These are phyloP conservation scores for Schizochytrium sp. DNA, from an alignment of 108 stramenopile species.

Conservation along the genomic window DNA sequence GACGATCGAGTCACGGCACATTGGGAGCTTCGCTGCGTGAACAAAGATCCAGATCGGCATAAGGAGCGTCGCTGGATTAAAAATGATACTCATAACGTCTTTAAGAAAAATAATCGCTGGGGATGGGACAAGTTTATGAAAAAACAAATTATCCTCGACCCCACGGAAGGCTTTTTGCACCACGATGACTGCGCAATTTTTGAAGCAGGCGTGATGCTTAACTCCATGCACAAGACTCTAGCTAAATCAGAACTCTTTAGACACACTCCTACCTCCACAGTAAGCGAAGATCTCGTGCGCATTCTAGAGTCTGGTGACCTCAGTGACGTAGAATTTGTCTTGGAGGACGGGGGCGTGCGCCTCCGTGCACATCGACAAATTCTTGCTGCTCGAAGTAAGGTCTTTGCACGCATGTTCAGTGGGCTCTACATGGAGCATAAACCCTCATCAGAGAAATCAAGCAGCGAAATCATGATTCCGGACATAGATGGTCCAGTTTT, in stretches of 20 bases:
- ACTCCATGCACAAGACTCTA: conserved; percentile 52
- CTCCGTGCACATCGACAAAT: conserved; percentile 28
- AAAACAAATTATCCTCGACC: neutral
- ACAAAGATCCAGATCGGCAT: conserved; percentile 1
- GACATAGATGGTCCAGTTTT: conserved; percentile 47
- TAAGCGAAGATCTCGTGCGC: conserved; percentile 53
- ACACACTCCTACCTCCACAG: conserved; percentile 21
- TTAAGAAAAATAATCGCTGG: conserved; percentile 24
- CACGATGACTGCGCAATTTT: conserved; percentile 24
- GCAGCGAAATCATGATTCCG: conserved; percentile 13
- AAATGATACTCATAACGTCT: conserved; percentile 7
- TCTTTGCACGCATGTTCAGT: conserved; percentile 35
- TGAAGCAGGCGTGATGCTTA: conserved; percentile 32
- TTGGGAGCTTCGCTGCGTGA: conserved; percentile 56
- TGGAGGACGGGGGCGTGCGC: neutral
- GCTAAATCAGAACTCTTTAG: conserved; percentile 15
- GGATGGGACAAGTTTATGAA: conserved; percentile 60
- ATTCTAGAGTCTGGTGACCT: conserved; percentile 37
- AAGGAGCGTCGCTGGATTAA: conserved; percentile 54
- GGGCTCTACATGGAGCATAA: conserved; percentile 40
- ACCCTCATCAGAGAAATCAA: neutral
- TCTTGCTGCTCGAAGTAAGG: conserved; percentile 41
- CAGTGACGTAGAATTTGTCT: conserved; percentile 17
- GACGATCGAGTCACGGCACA: conserved; percentile 14
- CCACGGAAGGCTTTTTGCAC: neutral